Base-by-base conservation (phyloP, 2,329 filamentous ascomycete genomes). In the Talaromyces piceae region DNA sequence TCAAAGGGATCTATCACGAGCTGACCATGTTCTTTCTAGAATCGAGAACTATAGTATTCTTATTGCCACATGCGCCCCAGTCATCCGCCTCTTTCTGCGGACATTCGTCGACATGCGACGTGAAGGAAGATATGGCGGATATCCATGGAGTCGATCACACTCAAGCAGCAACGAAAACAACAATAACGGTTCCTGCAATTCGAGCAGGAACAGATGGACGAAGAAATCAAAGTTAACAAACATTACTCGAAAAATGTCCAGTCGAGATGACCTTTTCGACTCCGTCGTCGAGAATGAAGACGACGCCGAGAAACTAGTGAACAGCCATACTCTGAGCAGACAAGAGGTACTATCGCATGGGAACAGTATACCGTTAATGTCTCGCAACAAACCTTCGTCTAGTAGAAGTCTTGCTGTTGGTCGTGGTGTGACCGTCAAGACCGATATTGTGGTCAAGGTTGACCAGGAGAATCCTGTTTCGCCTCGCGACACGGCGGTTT, bases 1-100 rank as follows among this genome's bases (percentile, higher is more conserved):
- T 26, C 28, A 11, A 13, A 12, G 12, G 22, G n/a, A 20, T 43
- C 9, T 18, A 26, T 7, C 26, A 20, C 22, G 5, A 28, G 27
- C 50, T 56, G 44, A 56, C 48, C 25, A 7, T 2, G 1, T 5
- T 1, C n/a, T n/a, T n/a, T n/a, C 13, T 47, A 68, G 65, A 33
- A 67, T 69, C 18, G 67, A 69, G 51, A 69, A 69, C 45, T 68
- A 67, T 52, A 63, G 59, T 50, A 68, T 69, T 16, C 59, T 69
- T 0, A 59, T 69, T 18, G 67, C 67, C 16, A 64, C 64, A 2
- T 67, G 63, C 5, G 63, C 65, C 3, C 64, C 65, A 1, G 60
- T 69, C 23, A 60, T 63, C 31, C 62, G 66, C 3, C 61, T 69
- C 23, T 65, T 68, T 53, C 57, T 67, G 18, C 59, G 63, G 13